A percentile compares a stretch with the other conserved stretches of the same genome.
Evolutionary conservation across 1,284 basidiomycete genomes (phyloP).

Genomic region (Cutaneotrichosporon spelunceum): DNA sequence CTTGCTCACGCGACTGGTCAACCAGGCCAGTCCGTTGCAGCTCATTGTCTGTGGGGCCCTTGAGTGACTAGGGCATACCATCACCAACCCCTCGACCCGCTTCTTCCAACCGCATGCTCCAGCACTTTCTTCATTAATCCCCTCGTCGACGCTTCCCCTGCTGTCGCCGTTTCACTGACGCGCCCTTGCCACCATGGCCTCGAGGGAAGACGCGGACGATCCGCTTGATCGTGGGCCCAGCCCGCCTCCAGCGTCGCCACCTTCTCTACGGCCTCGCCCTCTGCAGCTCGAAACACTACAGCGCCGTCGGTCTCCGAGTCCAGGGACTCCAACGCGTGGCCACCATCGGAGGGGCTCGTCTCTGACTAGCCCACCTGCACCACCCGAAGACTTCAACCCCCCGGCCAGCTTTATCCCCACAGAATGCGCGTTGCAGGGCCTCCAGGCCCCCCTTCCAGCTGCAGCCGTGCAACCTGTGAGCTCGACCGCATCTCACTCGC

Average conservation of each 20-base stretch:
- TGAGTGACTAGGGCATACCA: not conserved
- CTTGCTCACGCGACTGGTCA: not conserved
- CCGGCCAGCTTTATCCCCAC: conserved; percentile 31
- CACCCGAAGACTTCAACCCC: conserved; percentile 43
- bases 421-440: conserved; percentile 21
- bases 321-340: not conserved
- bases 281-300: not conserved
- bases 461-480: not conserved
- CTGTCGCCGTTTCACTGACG: not conserved
- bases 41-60: not conserved
- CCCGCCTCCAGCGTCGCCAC: not conserved
- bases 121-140: not conserved
- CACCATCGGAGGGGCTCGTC: conserved; percentile 1
- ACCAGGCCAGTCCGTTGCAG: not conserved
- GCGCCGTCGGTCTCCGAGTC: not conserved
- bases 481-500: not conserved
- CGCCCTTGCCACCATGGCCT: not conserved
- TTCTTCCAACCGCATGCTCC: not conserved
- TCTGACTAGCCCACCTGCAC: conserved; percentile 29
- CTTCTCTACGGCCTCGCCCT: not conserved
- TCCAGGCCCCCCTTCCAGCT: conserved; percentile 19
- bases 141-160: not conserved
- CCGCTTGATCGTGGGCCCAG: conserved; percentile 2
- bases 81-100: not conserved
- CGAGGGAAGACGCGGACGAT: conserved; percentile 8